Conservation (phyloP, 2,329 filamentous ascomycete genomes). For the Pseudogymnoascus sp. region DNA sequence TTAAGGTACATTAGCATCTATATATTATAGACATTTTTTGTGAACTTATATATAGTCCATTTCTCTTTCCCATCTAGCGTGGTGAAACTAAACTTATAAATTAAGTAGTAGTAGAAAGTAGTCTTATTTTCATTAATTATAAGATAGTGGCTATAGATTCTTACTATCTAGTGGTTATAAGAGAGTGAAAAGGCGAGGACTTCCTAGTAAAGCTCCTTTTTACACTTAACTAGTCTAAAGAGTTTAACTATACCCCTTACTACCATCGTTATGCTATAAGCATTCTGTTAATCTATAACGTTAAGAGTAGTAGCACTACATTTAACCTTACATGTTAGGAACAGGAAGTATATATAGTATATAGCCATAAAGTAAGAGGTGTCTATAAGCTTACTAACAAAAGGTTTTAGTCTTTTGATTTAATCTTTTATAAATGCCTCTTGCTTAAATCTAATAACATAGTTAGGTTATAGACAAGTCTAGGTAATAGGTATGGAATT, state of each 20-base stretch:
- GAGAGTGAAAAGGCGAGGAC: constrained; percentile 32
- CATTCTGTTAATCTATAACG: constrained; percentile 33
- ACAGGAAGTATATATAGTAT: constrained; percentile 41
- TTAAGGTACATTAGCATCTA: constrained; percentile 16
- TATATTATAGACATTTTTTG: no score
- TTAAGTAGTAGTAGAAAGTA: constrained; percentile 24
- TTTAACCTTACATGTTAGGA: constrained; percentile 41
- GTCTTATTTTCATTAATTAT: constrained; percentile 14
- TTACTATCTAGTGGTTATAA: constrained; percentile 15
- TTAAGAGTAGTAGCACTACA: constrained; percentile 32
- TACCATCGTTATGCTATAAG: constrained; percentile 34
- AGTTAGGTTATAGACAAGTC: constrained; percentile 36
- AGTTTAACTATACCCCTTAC: constrained; percentile 23
- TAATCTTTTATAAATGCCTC: constrained; percentile 36
- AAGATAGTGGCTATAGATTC: constrained; percentile 29
- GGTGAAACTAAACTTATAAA: constrained; percentile 22
- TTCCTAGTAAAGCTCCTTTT: no score
- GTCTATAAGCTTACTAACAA: constrained; percentile 30
- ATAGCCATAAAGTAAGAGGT: constrained; percentile 37
- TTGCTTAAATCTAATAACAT: constrained; percentile 34
- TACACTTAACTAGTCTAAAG: no score
- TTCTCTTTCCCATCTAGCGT: constrained; percentile 16
- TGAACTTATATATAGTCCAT: no score
- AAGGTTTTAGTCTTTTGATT: constrained; percentile 33
- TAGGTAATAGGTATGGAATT: constrained; percentile 31